A percentile compares a stretch with the other conserved stretches of the same genome.
These are phyloP conservation scores for Calonectria ilicicola DNA, from an alignment of 2,329 filamentous ascomycete genomes.

Conservation along the genomic window DNA sequence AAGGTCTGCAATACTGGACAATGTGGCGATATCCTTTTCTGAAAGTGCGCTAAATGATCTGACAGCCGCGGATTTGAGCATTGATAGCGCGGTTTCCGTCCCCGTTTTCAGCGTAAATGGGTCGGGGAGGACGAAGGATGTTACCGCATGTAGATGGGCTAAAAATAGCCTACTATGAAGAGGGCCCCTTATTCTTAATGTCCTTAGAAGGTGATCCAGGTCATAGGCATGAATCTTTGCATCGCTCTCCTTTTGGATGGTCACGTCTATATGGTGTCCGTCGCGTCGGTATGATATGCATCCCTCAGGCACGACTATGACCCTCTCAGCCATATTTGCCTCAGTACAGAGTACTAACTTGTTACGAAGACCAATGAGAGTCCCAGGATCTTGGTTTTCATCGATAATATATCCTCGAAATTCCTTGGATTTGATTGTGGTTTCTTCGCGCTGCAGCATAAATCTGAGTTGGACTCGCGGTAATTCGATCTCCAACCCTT, in stretches of 20 bases:
- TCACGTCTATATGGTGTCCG: background rate
- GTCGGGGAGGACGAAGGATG: slow-evolving; percentile 64
- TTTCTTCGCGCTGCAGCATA: background rate
- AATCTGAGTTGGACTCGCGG: background rate
- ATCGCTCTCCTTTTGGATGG: background rate
- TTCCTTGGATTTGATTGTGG: slow-evolving; percentile 17
- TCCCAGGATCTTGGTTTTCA: slow-evolving; percentile 21
- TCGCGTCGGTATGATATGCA: background rate
- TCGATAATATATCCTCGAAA: slow-evolving; percentile 32
- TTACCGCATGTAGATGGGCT: slow-evolving; percentile 65
- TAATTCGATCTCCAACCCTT: slow-evolving; percentile 39
- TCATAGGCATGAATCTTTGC: slow-evolving; percentile 54
- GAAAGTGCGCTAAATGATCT: slow-evolving; percentile 15
- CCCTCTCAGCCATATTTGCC: slow-evolving; percentile 40
- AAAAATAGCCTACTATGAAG: slow-evolving; percentile 64
- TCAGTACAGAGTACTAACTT: slow-evolving; percentile 56
- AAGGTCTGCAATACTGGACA: background rate
- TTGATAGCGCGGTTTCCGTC: slow-evolving; percentile 63
- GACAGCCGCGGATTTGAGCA: slow-evolving; percentile 61
- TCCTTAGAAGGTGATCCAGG: slow-evolving; percentile 61
- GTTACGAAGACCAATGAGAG: slow-evolving; percentile 23
- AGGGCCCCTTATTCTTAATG: slow-evolving; percentile 62
- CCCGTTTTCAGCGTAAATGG: slow-evolving; percentile 61
- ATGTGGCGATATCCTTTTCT: background rate
- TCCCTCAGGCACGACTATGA: slow-evolving; percentile 55